phyloP scores from a whole-genome alignment of 2,329 filamentous ascomycete species.

The Ilyonectria mors-panacis region DNA sequence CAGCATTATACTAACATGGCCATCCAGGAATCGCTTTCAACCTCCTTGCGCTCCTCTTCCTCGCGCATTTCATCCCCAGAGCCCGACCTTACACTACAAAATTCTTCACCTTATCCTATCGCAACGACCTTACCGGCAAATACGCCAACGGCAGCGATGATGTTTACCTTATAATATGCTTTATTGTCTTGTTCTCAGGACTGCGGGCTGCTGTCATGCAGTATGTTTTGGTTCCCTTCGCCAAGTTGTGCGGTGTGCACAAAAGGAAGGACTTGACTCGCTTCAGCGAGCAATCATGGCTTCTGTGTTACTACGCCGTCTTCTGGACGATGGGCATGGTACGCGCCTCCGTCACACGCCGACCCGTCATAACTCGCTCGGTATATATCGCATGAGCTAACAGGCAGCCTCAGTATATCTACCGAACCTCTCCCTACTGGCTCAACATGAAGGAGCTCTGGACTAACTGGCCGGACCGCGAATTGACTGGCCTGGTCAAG shows the following conservation, averaged over 20 bases:
- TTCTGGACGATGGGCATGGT: conserved; percentile 92
- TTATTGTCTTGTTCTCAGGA: conserved; percentile 87
- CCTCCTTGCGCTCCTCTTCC: conserved; percentile 82
- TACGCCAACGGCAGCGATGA: conserved; percentile 87
- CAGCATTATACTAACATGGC: neutral
- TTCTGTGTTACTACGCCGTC: conserved; percentile 83
- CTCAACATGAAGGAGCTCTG: conserved; percentile 83
- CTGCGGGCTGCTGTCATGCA: conserved; percentile 88
- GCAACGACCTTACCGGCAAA: conserved; percentile 74
- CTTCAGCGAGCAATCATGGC: conserved; percentile 94
- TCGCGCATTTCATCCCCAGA: conserved; percentile 87
- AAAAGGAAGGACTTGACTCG: conserved; percentile 82
- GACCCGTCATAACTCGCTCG: neutral
- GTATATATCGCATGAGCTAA: neutral
- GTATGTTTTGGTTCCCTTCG: conserved; percentile 86
- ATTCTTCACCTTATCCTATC: conserved; percentile 89
- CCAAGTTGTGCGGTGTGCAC: conserved; percentile 77
- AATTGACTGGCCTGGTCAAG: conserved; percentile 82
- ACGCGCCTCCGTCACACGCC: conserved; percentile 50
- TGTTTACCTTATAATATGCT: conserved; percentile 82
- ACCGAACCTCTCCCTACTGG: conserved; percentile 83
- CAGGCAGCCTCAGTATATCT: conserved; percentile 75
- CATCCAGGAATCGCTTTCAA: conserved; percentile 81
- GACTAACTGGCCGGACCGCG: conserved; percentile 85
- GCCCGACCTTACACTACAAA: conserved; percentile 82